Conservation (phyloP, 192 early-diverging fungal species). For the Coemansia interrupta region DNA sequence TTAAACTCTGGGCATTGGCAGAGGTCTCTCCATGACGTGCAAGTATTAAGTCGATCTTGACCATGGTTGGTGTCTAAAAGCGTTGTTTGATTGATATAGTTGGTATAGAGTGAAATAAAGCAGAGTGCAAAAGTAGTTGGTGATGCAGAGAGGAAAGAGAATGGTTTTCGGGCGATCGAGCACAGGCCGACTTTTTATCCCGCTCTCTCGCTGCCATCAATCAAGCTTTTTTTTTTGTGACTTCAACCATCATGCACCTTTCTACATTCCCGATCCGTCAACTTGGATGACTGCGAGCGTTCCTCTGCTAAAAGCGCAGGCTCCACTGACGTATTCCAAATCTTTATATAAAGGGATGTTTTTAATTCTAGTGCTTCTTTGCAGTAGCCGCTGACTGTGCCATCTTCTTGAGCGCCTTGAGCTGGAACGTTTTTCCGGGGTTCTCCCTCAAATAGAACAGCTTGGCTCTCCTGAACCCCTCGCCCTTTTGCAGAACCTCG, state of each 20-base stretch:
- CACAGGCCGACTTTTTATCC: no score
- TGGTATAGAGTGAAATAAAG: neutral
- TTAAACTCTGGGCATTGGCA: conserved; percentile 28
- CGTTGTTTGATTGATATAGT: neutral
- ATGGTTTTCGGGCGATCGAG: neutral
- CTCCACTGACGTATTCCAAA: no score
- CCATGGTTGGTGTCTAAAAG: conserved; percentile 9
- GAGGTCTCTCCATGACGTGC: conserved; percentile 48
- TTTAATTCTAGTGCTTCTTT: conserved; percentile 10
- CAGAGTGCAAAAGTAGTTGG: neutral
- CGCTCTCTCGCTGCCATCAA: no score
- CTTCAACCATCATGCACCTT: no score
- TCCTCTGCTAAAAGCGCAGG: no score
- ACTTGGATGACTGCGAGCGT: no score
- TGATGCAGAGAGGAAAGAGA: conserved; percentile 1
- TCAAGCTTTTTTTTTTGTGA: no score
- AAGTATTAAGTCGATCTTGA: conserved; percentile 21
- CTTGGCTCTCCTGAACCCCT: conserved; percentile 66
- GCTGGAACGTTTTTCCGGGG: conserved; percentile 68
- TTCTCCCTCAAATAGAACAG: conserved; percentile 74
- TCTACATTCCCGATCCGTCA: no score
- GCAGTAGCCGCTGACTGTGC: conserved; percentile 21
- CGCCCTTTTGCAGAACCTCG: conserved; percentile 62
- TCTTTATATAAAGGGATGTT: no score
- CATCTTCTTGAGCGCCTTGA: conserved; percentile 45